Base-by-base conservation (phyloP, 1,284 basidiomycete species). In the Erythrobasidium hasegawianum region DNA sequence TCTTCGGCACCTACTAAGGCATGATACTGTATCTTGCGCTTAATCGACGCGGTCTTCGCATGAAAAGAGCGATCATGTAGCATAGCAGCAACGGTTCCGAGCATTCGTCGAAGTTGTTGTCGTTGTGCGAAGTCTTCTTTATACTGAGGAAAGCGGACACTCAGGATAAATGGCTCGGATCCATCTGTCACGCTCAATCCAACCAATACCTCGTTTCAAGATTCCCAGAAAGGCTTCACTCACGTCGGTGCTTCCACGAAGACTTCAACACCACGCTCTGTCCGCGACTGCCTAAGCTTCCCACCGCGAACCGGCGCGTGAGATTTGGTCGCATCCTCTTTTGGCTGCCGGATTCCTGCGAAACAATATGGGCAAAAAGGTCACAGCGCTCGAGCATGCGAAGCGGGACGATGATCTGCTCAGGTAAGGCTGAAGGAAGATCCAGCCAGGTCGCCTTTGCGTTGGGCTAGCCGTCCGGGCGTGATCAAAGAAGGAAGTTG, bases 321-420 rank as follows among this genome's bases (percentile, higher is more conserved):
- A 4, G 33, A 33, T 5, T 33, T 33, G 33, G 33, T 11, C 43
- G 5, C 43, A 24, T 47, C 43, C 8, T 4, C 22, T 24, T 47
- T 47, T 47, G 22, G 43, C 43, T 24, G 8, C 14, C 22, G 43
- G 43, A 47, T 24, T 47, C 11, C 33, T n/a, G 33, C 33, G 43
- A 5, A 47, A n/a, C 43, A 47, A 47, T 8, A 47, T 47, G 43
- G n/a, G n/a, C 43, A 47, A 24, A 47, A 47, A 47, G 22, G 16
- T 47, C 8, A 47, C 43, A 14, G 16, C 16, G 5, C 41, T 65
- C 20, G 62, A 65, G 5, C 62, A 65, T 39, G 40, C 39, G 18
- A 65, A 65, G 45, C 55, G 55, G 41, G 62, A 69, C n/a, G 72
- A 73, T 62, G 72, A 73, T 55, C 52, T 73, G 18, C 38, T 70